phyloP scores from a whole-genome alignment of 2,329 filamentous ascomycete genomes.

The Aquanectria penicillioides region DNA sequence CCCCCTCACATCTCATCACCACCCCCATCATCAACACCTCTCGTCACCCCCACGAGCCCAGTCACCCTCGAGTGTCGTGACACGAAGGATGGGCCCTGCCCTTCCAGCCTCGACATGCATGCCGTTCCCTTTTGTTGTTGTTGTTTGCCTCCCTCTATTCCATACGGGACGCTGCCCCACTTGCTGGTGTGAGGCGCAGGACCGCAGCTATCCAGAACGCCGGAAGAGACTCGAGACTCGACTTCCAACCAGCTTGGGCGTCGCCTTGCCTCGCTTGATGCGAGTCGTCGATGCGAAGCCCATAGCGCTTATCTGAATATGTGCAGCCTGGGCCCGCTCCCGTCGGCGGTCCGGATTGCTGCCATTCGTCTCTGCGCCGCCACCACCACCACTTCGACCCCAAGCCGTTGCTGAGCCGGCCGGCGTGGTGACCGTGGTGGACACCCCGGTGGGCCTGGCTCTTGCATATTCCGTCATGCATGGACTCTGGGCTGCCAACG shows the following conservation, averaged over 20 bases:
- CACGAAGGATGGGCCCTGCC: constrained; percentile 23
- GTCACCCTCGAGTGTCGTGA: constrained; percentile 27
- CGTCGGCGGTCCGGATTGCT: constrained; percentile 17
- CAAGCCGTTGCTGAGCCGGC: constrained; percentile 23
- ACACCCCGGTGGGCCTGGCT: constrained; percentile 34
- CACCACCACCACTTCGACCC: constrained; percentile 16
- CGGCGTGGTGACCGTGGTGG: constrained; percentile 35
- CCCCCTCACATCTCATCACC: constrained; percentile 20
- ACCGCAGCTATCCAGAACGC: constrained; percentile 35
- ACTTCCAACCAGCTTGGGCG: constrained; percentile 34
- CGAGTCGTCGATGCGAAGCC: constrained; percentile 23
- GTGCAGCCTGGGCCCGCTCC: constrained; percentile 20
- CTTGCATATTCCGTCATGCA: constrained; percentile 70
- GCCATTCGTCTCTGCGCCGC: constrained; percentile 24
- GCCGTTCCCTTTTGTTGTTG: constrained; percentile 15
- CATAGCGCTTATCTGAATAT: constrained; percentile 26
- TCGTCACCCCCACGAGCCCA: constrained; percentile 21
- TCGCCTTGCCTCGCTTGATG: constrained; percentile 26
- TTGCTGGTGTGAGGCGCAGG: constrained; percentile 34
- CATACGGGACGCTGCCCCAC: constrained; percentile 29
- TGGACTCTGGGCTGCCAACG: constrained; percentile 52
- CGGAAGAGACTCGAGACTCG: constrained; percentile 30
- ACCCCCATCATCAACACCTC: constrained; percentile 18
- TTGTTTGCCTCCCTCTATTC: constrained; percentile 21
- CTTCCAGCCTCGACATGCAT: constrained; percentile 31